phyloP scores from a whole-genome alignment of 1,284 basidiomycete species.

The Trichosporon sp. region DNA sequence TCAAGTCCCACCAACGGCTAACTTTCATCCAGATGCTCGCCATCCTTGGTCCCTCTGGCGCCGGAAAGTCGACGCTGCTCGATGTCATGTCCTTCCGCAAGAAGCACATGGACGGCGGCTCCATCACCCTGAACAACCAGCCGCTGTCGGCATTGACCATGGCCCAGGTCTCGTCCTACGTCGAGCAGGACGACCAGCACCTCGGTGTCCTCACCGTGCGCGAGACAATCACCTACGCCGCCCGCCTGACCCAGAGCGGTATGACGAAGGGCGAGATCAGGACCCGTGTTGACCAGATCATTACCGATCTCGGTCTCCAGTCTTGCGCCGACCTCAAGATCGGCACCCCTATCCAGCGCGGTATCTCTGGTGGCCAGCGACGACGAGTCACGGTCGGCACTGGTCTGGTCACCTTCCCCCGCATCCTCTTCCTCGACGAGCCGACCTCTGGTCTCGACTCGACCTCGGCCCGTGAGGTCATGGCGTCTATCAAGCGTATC shows the following conservation, averaged over 20 bases:
- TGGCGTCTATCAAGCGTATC: constrained; percentile 30
- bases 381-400: constrained; percentile 53
- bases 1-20: not conserved
- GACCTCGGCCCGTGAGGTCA: constrained; percentile 31
- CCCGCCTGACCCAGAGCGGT: constrained; percentile 29
- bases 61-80: constrained; percentile 56
- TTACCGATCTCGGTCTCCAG: constrained; percentile 31
- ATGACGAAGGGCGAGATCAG: constrained; percentile 22
- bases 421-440: constrained; percentile 57
- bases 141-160: constrained; percentile 24
- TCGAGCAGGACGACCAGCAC: constrained; percentile 57
- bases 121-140: constrained; percentile 31
- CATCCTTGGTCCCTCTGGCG: constrained; percentile 29
- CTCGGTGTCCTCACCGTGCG: constrained; percentile 56
- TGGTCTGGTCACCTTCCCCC: constrained; percentile 51
- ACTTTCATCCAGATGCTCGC: constrained; percentile 29
- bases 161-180: constrained; percentile 44
- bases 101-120: constrained; percentile 28
- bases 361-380: constrained; percentile 57
- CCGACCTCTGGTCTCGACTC: constrained; percentile 48
- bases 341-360: constrained; percentile 56
- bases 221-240: constrained; percentile 38
- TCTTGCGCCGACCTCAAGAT: constrained; percentile 36
- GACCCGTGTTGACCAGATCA: constrained; percentile 30
- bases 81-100: constrained; percentile 52